phyloP scores from a whole-genome alignment of 805 yeast species.

The Yarrowia porcina region DNA sequence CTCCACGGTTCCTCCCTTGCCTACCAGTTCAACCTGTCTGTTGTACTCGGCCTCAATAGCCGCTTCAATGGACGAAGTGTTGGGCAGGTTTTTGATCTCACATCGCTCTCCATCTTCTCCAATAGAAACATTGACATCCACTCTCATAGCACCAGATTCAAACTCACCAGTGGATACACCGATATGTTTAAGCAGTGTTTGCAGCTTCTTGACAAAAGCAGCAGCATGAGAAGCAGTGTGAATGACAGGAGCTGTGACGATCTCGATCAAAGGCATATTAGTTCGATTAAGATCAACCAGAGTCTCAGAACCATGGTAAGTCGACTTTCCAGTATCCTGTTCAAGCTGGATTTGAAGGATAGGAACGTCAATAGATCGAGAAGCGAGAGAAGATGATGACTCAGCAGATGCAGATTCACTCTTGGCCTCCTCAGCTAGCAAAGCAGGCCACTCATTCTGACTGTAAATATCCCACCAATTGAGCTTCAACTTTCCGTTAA shows the following conservation, averaged over 20 bases:
- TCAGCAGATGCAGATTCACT: neutral
- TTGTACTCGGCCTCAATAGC: constrained; percentile 71
- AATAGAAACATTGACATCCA: constrained; percentile 89
- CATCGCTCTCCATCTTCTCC: constrained; percentile 63
- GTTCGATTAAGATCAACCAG: constrained; percentile 79
- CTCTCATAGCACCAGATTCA: constrained; percentile 92
- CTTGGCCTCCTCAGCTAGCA: neutral
- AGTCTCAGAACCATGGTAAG: constrained; percentile 46
- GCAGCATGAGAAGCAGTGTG: constrained; percentile 61
- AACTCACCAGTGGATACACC: constrained; percentile 83
- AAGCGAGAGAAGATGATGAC: constrained; percentile 29
- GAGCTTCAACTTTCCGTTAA: constrained; percentile 57
- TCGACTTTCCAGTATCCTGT: constrained; percentile 88
- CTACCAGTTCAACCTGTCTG: constrained; percentile 58
- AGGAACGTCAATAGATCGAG: constrained; percentile 46
- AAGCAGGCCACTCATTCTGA: constrained; percentile 21
- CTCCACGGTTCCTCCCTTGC: constrained; percentile 40
- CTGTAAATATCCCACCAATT: constrained; percentile 52
- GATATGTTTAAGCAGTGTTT: constrained; percentile 61
- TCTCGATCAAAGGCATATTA: constrained; percentile 81
- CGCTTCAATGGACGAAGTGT: constrained; percentile 70
- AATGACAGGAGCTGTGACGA: constrained; percentile 90
- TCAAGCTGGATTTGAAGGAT: constrained; percentile 86
- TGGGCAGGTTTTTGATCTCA: constrained; percentile 86
- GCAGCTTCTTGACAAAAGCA: constrained; percentile 77